These are phyloP conservation scores for Cystobasidiaceae sp. DNA, from an alignment of 1,284 basidiomycete genomes.

Conservation along the genomic window DNA sequence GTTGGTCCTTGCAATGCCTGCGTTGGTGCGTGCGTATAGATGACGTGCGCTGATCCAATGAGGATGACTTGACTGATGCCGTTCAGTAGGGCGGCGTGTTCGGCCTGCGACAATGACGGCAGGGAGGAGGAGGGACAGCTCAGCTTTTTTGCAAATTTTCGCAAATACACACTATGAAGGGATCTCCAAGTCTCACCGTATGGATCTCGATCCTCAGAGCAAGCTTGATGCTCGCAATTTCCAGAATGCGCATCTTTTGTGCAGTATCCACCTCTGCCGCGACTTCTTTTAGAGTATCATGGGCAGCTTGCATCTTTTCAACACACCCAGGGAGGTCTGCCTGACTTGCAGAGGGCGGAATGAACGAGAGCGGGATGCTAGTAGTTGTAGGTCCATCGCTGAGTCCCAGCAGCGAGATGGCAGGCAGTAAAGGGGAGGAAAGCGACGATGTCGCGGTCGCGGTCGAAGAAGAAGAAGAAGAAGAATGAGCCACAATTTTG, in stretches of 20 bases:
- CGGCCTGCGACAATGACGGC: slow-evolving; percentile 30
- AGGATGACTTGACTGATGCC: slow-evolving; percentile 38
- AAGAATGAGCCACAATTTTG: no score
- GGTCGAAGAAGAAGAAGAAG: no score
- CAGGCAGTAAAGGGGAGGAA: not conserved
- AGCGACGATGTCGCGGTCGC: not conserved
- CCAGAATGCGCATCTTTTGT: slow-evolving; percentile 36
- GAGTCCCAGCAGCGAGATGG: no score
- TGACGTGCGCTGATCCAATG: slow-evolving; percentile 37
- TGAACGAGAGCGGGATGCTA: no score
- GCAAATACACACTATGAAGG: not conserved
- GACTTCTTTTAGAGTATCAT: slow-evolving; percentile 19
- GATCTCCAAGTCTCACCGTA: slow-evolving; percentile 19
- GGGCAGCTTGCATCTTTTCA: slow-evolving; percentile 11
- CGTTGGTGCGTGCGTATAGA: slow-evolving; percentile 28
- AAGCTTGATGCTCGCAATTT: slow-evolving; percentile 37
- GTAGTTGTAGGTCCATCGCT: no score
- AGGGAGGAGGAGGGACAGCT: no score
- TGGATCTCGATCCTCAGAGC: slow-evolving; percentile 40
- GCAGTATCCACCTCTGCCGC: slow-evolving; percentile 34
- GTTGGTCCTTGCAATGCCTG: slow-evolving; percentile 23
- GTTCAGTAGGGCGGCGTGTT: slow-evolving; percentile 34
- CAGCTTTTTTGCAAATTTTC: no score
- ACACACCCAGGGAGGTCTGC: not conserved
- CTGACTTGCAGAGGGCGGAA: no score